Base-by-base conservation (phyloP, 345 rosid genomes). In the Pistacia vera region DNA sequence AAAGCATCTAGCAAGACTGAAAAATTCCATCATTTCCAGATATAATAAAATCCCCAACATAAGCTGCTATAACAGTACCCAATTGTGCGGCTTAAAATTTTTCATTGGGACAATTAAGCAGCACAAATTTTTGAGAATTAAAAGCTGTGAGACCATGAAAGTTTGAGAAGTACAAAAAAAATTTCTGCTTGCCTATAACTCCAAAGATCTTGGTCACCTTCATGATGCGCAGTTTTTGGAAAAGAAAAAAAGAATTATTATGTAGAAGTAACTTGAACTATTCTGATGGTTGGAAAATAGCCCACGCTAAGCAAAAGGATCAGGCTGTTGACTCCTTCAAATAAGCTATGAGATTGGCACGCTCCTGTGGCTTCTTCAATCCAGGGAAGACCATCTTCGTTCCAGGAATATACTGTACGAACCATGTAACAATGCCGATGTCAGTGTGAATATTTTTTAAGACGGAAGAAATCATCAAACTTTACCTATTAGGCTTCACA, bases 351-450 rank as follows among this genome's bases (percentile, higher is more conserved):
- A 90, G 97, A 66, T 92, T 90, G 0, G 92, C 92, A 36, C 94
- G 94, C 0, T 90, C 94, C 76, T 92, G 91, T 20, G 97, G 94
- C 83, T 92, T 92, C 85, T 92, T 92, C 86, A 90, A 66, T 77
- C 97, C 94, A 67, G 94, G 94, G 75, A 92, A 92, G 72, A 92
- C 97, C 97, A 90, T 90, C 85, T 92, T 92, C 25, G 97, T 92
- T 33, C 94, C 93, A 62, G 94, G 94, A 65, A 92, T 92, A 51
- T 90, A 90, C 94, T 90, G 85, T 68, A 78, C 36, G 79, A 71
- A 52, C 17, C 41, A 54, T 20, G 63, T 52, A 10, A 6, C 5
- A 51, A 3, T 11, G 20, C 28, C 46, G 0, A 17, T 33, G 9
- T 38, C 22, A 78, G 20, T 56, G 33, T 49, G 10, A 14, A n/a